phyloP scores from a whole-genome alignment of 805 yeast species.

The Starmerella bombi region DNA sequence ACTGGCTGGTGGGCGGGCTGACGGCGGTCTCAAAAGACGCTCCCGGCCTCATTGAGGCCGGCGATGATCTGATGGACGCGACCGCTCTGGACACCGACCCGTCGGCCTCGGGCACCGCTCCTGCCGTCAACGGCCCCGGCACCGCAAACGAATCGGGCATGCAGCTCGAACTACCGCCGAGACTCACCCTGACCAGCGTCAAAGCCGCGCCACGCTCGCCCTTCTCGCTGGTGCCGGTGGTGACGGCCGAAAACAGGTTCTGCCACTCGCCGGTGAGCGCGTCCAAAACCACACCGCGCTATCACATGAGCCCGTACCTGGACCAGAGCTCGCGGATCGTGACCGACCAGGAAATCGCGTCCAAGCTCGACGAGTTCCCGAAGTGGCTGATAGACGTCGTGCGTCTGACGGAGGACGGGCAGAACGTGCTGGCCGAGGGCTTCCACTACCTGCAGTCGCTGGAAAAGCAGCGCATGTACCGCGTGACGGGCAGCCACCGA shows the following conservation, averaged over 20 bases:
- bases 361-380: conserved; percentile 32
- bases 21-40: conserved; percentile 4
- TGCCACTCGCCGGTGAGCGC: conserved; percentile 12
- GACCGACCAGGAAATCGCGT: conserved; percentile 6
- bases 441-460: conserved; percentile 55
- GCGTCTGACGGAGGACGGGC: conserved; percentile 28
- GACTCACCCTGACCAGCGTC: conserved; percentile 6
- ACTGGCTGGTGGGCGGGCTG: conserved; percentile 19
- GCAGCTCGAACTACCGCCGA: neutral
- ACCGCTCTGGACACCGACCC: neutral
- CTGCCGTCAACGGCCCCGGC: neutral
- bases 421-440: conserved; percentile 34
- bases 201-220: conserved; percentile 14
- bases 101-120: neutral
- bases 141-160: neutral
- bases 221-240: conserved; percentile 14
- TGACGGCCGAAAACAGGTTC: conserved; percentile 6
- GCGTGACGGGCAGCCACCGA: neutral
- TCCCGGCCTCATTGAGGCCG: conserved; percentile 9
- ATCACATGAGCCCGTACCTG: conserved; percentile 6
- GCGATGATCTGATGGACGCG: conserved; percentile 1
- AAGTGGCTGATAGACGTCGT: conserved; percentile 38
- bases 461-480: conserved; percentile 44
- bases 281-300: conserved; percentile 1
- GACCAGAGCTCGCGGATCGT: conserved; percentile 19